phyloP scores from a whole-genome alignment of 441 rosid species.

The Adansonia madagascariensis region DNA sequence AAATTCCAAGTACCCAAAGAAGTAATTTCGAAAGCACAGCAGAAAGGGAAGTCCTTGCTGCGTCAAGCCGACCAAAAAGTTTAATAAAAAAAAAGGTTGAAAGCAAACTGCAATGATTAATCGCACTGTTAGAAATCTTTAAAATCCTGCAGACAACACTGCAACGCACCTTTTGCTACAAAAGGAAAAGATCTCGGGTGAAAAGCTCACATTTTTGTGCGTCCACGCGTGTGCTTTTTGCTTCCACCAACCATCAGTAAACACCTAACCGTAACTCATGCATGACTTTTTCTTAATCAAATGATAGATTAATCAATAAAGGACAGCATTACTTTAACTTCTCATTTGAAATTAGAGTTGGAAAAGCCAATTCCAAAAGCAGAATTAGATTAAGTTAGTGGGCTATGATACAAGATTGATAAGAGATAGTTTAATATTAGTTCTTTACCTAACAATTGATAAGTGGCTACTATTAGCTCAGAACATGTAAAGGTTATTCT shows the following conservation, averaged over 20 bases:
- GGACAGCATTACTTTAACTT: neutral
- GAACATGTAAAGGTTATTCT: neutral
- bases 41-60: neutral
- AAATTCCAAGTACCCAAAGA: neutral
- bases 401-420: neutral
- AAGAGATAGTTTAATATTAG: too few species aligned
- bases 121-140: neutral
- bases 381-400: too few species aligned
- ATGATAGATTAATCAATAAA: neutral
- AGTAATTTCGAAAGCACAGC: neutral
- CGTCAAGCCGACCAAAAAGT: too few species aligned
- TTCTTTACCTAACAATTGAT: slow-evolving; percentile 3
- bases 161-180: neutral
- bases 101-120: neutral
- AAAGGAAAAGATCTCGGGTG: neutral
- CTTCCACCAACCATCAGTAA: neutral
- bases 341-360: neutral
- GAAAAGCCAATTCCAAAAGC: too few species aligned
- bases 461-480: neutral
- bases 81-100: neutral
- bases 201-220: neutral
- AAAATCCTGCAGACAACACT: neutral
- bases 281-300: neutral
- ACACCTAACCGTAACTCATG: neutral
- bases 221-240: neutral